phyloP scores from a whole-genome alignment of 2,329 filamentous ascomycete genomes.

The Fusarium austroafricanum region DNA sequence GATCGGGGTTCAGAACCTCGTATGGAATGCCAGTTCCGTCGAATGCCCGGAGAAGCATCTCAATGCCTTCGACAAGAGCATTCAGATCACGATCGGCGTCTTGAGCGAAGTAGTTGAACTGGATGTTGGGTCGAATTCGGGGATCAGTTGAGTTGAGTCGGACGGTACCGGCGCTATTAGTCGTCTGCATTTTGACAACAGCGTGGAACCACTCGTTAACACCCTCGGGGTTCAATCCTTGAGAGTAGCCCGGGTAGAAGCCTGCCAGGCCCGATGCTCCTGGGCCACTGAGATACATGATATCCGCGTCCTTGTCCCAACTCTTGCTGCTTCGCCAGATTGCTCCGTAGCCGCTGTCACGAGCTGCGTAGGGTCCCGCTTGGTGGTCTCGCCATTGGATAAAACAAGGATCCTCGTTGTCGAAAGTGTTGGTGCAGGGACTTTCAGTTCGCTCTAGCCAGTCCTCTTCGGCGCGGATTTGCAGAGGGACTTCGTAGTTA shows the following conservation, averaged over 20 bases:
- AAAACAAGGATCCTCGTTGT: background rate
- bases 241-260: conserved; percentile 8
- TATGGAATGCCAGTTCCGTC: conserved; percentile 9
- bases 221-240: background rate
- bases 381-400: background rate
- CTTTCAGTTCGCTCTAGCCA: background rate
- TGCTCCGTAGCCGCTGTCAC: conserved; percentile 2
- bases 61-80: conserved; percentile 3
- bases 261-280: background rate
- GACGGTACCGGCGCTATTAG: conserved; percentile 6
- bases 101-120: conserved; percentile 8
- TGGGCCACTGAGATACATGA: background rate
- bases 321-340: background rate
- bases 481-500: background rate
- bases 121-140: background rate
- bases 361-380: background rate
- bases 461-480: background rate
- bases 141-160: background rate
- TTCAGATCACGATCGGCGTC: background rate
- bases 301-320: conserved; percentile 2
- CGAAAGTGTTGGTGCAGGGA: background rate
- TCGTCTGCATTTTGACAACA: conserved; percentile 9
- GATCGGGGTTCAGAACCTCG: background rate
- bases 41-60: background rate
- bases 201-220: conserved; percentile 7